These are phyloP conservation scores for Carpinus viminea DNA, from an alignment of 306 rosid species.

Conservation along the genomic window DNA sequence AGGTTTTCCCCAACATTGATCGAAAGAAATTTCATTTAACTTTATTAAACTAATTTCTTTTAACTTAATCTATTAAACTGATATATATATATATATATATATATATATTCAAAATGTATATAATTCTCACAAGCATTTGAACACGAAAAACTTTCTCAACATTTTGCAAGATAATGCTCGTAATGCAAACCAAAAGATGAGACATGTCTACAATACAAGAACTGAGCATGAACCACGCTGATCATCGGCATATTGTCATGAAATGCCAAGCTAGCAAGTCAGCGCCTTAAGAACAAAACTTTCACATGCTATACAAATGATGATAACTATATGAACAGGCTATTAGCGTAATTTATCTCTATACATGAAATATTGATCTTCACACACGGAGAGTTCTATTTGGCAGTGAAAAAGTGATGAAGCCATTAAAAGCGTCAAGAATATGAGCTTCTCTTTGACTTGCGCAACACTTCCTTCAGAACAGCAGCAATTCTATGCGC, in stretches of 20 bases:
- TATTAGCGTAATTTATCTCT: conserved; percentile 18
- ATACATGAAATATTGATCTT: conserved; percentile 13
- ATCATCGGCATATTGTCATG: not conserved
- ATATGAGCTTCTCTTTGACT: conserved; percentile 44
- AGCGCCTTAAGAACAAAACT: not conserved
- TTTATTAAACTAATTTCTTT: no score
- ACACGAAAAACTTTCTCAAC: not conserved
- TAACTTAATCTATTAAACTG: no score
- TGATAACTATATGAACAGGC: conserved; percentile 16
- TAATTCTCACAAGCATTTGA: no score
- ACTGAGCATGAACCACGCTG: not conserved
- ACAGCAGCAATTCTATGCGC: conserved; percentile 74
- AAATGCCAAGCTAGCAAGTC: not conserved
- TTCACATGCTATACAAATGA: not conserved
- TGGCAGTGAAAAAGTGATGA: not conserved
- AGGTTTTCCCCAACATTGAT: no score
- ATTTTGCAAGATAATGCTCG: not conserved
- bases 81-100: no score
- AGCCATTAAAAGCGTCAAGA: conserved; percentile 15
- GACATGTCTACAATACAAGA: not conserved
- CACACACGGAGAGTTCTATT: not conserved
- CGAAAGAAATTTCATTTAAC: no score
- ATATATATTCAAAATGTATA: no score
- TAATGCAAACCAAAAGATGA: not conserved
- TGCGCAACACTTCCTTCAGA: conserved; percentile 69